These are phyloP conservation scores for Xylariaceae sp. DNA, from an alignment of 2,329 filamentous ascomycete genomes.

Conservation along the genomic window DNA sequence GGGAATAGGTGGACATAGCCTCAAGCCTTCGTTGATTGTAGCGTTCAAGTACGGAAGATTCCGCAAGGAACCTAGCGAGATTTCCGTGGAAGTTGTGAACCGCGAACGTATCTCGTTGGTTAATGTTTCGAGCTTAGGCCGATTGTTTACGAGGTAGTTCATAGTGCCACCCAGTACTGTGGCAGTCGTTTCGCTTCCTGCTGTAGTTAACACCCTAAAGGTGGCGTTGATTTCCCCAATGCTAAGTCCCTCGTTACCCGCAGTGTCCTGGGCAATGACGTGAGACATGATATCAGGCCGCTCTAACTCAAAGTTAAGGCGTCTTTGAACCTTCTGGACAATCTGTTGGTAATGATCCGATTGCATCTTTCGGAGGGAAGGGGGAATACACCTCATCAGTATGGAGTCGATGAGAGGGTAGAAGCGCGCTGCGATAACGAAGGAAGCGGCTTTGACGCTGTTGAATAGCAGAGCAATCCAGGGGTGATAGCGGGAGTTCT, in stretches of 20 bases:
- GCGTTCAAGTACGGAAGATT: constrained; percentile 14
- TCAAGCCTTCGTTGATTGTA: constrained; percentile 12
- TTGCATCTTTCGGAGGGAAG: constrained; percentile 14
- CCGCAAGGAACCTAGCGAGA: constrained; percentile 8
- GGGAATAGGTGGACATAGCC: constrained; percentile 15
- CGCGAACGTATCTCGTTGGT: constrained; percentile 4
- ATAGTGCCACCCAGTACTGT: constrained; percentile 13
- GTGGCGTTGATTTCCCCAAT: constrained; percentile 25
- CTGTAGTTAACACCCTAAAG: constrained; percentile 21
- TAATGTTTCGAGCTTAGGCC: constrained; percentile 8
- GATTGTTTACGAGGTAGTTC: constrained; percentile 15
- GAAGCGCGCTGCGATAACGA: constrained; percentile 13
- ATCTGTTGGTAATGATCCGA: constrained; percentile 15
- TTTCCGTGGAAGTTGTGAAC: constrained; percentile 5
- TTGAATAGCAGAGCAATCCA: constrained; percentile 21
- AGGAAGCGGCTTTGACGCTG: constrained; percentile 16
- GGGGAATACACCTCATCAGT: constrained; percentile 11
- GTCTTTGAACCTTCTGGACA: constrained; percentile 20
- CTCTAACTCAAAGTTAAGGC: constrained; percentile 19
- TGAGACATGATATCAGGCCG: constrained; percentile 24
- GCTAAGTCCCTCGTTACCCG: constrained; percentile 10
- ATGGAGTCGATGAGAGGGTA: constrained; percentile 15
- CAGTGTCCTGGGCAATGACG: constrained; percentile 11
- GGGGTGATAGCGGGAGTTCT: constrained; percentile 19
- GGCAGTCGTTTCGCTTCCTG: constrained; percentile 23